Base-by-base conservation (phyloP, 768 basidiomycete genomes). In the Suillus occidentalis region DNA sequence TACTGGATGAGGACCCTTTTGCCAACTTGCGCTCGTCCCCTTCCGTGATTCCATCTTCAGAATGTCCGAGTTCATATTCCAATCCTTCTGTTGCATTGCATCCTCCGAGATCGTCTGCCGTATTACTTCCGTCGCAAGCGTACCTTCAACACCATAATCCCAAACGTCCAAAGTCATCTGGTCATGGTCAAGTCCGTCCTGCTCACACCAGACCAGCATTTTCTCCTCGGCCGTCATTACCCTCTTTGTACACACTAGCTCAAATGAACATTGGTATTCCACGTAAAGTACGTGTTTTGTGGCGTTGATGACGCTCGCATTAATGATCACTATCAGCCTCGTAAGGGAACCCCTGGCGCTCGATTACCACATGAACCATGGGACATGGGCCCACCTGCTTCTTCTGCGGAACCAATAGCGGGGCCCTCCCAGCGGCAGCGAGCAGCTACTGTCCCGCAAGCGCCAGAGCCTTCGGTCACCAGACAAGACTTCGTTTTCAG, bases 1-100 rank as follows among this genome's bases (percentile, higher is more conserved):
- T 90, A 22, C 78, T 89, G 31, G 90, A 91, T 69, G 86, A 88
- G 60, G 90, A 92, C 69, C 90, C 90, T 2, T 92, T 92, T 69
- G 90, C 90, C 25, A 85, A 87, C 66, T 78, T 89, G 55, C 18
- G 66, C 16, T 77, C 81, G 0, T 70, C 75, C 36, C 66, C 71
- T 34, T 69, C 65, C 70, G 10, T 13, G 10, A 62, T 65, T 45
- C 40, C 63, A 31, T 61, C 28, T 34, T 52, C 42, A 1, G 61
- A 58, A 28, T 37, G 55, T 13, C 28, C 60, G 43, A 52, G 31
- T 63, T 20, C 63, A 62, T 42, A 60, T 49, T 57, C 62, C 25
- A 59, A 31, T 18, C 63, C 63, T 28, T 47, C 49, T 49, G 57
- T 68, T 18, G 68, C 72, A 40, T 40, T 20, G 61, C 65, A 18